These are phyloP conservation scores for Sporothrix pseudoabietina DNA, from an alignment of 2,329 filamentous ascomycete genomes.

Conservation along the genomic window DNA sequence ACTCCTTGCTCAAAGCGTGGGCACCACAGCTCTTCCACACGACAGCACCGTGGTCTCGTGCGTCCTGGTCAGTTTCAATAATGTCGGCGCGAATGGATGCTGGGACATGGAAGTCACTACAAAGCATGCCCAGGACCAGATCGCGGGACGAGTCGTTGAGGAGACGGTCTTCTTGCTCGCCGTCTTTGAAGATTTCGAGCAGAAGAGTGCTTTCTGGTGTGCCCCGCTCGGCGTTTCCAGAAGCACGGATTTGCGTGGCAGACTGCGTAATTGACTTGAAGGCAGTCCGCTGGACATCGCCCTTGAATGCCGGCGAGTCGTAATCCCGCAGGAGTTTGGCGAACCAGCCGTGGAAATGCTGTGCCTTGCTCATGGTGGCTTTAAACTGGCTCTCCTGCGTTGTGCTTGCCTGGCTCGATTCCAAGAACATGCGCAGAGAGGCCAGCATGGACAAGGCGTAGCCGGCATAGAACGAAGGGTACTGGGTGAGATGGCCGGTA, in stretches of 20 bases:
- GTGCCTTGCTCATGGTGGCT: conserved; percentile 73
- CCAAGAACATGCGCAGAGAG: conserved; percentile 74
- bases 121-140: conserved; percentile 72
- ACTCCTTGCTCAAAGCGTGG: conserved; percentile 65
- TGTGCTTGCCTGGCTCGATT: conserved; percentile 73
- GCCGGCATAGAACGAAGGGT: conserved; percentile 77
- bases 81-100: conserved; percentile 63
- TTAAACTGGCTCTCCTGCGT: conserved; percentile 83
- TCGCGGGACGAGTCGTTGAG: conserved; percentile 70
- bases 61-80: conserved; percentile 66
- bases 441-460: conserved; percentile 78
- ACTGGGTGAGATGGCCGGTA: conserved; percentile 61
- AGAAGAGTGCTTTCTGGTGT: conserved; percentile 80
- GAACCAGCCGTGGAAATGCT: conserved; percentile 78
- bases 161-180: conserved; percentile 61
- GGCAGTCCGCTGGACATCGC: conserved; percentile 53
- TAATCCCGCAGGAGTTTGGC: conserved; percentile 67
- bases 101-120: conserved; percentile 70
- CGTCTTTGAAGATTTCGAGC: conserved; percentile 76
- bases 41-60: conserved; percentile 62
- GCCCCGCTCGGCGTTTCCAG: conserved; percentile 68
- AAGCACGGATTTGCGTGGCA: conserved; percentile 66
- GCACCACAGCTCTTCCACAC: conserved; percentile 76
- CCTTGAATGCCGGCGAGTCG: conserved; percentile 55
- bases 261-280: conserved; percentile 70